Base-by-base conservation (phyloP, 2,329 filamentous ascomycete species). In the Nannizziopsis arthrosporioides region DNA sequence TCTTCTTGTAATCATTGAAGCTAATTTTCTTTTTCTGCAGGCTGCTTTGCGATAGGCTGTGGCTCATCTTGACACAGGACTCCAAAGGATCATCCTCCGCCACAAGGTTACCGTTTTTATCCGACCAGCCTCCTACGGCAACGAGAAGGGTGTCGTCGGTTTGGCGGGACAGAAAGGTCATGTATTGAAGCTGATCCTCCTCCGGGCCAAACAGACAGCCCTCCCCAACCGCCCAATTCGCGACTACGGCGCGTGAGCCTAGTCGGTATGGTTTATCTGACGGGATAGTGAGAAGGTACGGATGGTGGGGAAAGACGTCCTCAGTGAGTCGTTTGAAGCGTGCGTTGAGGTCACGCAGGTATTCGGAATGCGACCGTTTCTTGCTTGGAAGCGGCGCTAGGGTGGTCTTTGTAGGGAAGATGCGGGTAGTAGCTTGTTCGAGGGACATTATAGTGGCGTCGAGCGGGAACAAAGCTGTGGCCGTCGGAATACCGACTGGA, bases 161-260 rank as follows among this genome's bases (percentile, higher is more conserved):
- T 57, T 79, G 74, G 59, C 78, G 76, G 48, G 73, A 75, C 47
- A 77, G 64, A 54, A 77, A 81, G 49, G 76, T 81, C 67, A 78
- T 70, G 60, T 81, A 81, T 58, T 81, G 78, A 45, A 78, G 66
- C 55, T 73, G 68, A 56, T 78, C 72, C 61, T 82, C 78, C 53
- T 73, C 66, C 14, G 62, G 62, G 44, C 65, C 62, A 61, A 80
- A 82, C 3, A 76, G 72, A 2, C 72, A 73, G 48, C 73, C 68
- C 59, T 65, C 59, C 48, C 67, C 65, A 54, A 70, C 64, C 51
- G 68, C 66, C 70, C 71, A 73, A 55, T 70, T 67, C 56, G 65
- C 69, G 22, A 27, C 22, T 51, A 66, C 60, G 53, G 66, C 64
- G 36, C 65, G 66, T 46, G 60, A 61, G 37, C 65, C 66, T 37